These are phyloP conservation scores for Globisporangium carolinianum DNA, from an alignment of 352 stramenopile species.

Conservation along the genomic window DNA sequence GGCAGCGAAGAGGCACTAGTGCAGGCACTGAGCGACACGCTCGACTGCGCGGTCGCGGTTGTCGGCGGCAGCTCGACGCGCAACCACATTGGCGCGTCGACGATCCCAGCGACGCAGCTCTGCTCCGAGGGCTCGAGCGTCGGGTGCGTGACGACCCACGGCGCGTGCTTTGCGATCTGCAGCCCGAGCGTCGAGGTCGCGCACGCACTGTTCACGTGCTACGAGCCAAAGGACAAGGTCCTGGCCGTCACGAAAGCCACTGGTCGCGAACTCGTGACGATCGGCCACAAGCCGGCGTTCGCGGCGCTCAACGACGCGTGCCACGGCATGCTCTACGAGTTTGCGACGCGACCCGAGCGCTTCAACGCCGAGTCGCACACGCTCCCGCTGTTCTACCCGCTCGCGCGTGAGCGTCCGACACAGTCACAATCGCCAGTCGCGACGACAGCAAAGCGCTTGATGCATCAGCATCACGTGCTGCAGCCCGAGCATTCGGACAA, in stretches of 20 bases:
- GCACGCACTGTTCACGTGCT: slow-evolving; percentile 78
- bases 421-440: background rate
- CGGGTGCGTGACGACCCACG: slow-evolving; percentile 60
- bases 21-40: slow-evolving; percentile 57
- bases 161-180: slow-evolving; percentile 71
- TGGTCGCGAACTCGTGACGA: slow-evolving; percentile 44
- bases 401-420: slow-evolving; percentile 37
- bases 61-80: slow-evolving; percentile 50
- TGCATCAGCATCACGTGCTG: slow-evolving; percentile 59
- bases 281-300: slow-evolving; percentile 75
- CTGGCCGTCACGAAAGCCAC: slow-evolving; percentile 63
- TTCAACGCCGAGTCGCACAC: slow-evolving; percentile 61
- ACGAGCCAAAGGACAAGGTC: slow-evolving; percentile 60
- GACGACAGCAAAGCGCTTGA: slow-evolving; percentile 14
- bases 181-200: slow-evolving; percentile 72
- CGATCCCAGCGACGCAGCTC: slow-evolving; percentile 47
- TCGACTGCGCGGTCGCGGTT: slow-evolving; percentile 66
- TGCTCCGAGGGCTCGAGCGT: slow-evolving; percentile 62
- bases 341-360: slow-evolving; percentile 43
- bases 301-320: slow-evolving; percentile 65
- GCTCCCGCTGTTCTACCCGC: slow-evolving; percentile 66
- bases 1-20: slow-evolving; percentile 64
- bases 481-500: slow-evolving; percentile 50
- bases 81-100: slow-evolving; percentile 9
- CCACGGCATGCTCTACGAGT: slow-evolving; percentile 67